Base-by-base conservation (phyloP, 495 filamentous ascomycete species). In the Penicillium maclennaniae region DNA sequence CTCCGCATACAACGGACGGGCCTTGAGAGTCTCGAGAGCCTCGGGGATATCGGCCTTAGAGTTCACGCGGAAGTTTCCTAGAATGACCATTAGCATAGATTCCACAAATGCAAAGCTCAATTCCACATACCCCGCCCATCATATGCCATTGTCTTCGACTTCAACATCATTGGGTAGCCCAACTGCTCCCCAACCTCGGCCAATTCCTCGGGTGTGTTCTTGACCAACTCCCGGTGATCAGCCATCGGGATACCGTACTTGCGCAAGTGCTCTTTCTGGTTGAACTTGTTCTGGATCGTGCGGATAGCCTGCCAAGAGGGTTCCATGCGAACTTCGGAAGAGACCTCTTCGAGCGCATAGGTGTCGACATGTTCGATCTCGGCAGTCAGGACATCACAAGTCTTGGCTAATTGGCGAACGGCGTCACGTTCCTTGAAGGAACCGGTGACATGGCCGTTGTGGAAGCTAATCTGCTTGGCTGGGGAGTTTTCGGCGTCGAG, bases 281-380 rank as follows among this genome's bases (percentile, higher is more conserved):
- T 74, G 69, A 83, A 97, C 72, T 98, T 98, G 76, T 98, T 92
- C 77, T 98, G 95, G 54, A 98, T 97, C 23, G 84, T 86, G 19
- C 89, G 84, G 50, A 97, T 83, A 8, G 93, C 95, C 70, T 80
- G 80, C 89, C 89, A 96, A 51, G 83, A 88, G 17, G 93, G 93
- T 63, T 96, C 87, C n/a, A 95, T 79, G 31, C 71, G 69, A 37
- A 76, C 71, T 48, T 79, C 67, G 39, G 87, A 73, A 14, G 84
- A 82, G 40, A 96, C 80, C 53, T 95, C 87, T 67, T 96, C 89
- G 27, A 97, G 78, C n/a, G 91, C 87, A 44, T 90, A 74, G 40
- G 92, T 96, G 60, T 98, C 85, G 49, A 98, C 91, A 75, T 98
- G 93, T 72, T 98, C 93, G 56, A 97, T 97, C 68, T 98, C 93